Conservation (phyloP, 78 protist species). For the Isochrysis galbana region DNA sequence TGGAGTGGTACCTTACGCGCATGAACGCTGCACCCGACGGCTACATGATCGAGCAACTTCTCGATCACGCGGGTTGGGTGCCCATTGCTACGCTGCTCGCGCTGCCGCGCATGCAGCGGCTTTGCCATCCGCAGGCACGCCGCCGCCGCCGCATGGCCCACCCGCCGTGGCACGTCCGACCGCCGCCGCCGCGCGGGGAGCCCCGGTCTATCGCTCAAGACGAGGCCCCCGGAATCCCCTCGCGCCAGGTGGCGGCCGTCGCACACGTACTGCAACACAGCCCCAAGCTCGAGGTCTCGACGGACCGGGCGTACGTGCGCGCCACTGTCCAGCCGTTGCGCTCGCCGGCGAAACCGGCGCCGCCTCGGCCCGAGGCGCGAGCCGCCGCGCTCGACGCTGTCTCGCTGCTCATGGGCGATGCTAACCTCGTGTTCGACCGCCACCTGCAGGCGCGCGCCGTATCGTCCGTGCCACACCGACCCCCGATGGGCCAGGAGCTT, state of each 20-base stretch:
- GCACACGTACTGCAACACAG: not conserved
- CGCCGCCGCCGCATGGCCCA: not conserved
- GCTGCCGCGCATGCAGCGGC: slow-evolving; percentile 15
- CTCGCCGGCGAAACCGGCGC: too few species aligned
- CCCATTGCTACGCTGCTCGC: not conserved
- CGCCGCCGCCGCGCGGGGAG: too few species aligned
- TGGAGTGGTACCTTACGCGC: not conserved
- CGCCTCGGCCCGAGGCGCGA: too few species aligned
- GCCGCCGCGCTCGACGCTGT: too few species aligned
- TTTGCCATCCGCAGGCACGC: not conserved
- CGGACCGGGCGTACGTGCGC: too few species aligned
- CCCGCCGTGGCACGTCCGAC: too few species aligned
- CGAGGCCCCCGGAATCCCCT: too few species aligned
- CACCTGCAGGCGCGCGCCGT: not conserved
- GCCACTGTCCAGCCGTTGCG: too few species aligned
- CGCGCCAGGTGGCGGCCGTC: slow-evolving; percentile 1
- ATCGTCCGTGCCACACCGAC: too few species aligned
- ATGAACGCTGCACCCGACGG: not conserved
- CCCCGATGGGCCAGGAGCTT: too few species aligned
- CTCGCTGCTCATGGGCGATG: not conserved
- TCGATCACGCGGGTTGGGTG: not conserved
- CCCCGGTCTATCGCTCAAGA: too few species aligned
- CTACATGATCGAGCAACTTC: not conserved
- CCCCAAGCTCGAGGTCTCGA: not conserved
- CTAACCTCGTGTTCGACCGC: not conserved